These are phyloP conservation scores for Adiantum capillusveneris DNA, from an alignment of 75 land plant species.

Conservation along the genomic window DNA sequence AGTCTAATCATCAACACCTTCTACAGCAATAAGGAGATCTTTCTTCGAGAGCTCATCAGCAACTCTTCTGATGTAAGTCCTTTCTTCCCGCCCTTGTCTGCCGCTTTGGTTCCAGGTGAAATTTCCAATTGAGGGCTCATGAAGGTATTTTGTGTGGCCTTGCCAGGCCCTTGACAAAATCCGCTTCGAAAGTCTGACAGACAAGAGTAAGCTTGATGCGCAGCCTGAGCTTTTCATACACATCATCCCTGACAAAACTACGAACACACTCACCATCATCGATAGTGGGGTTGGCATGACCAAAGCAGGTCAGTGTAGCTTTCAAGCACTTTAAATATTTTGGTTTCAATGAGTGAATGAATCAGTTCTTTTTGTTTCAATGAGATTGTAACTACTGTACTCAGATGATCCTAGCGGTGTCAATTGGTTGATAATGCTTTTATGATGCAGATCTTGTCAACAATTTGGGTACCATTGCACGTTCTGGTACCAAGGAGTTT, in stretches of 20 bases:
- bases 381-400: no score
- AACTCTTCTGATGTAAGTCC: constrained; percentile 28
- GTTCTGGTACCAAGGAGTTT: constrained; percentile 74
- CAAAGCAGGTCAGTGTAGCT: constrained; percentile 41
- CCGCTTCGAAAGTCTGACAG: constrained; percentile 58
- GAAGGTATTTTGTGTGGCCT: neutral
- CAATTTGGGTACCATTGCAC: constrained; percentile 57
- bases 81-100: neutral
- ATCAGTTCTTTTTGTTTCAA: no score
- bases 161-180: constrained; percentile 59
- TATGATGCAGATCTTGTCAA: constrained; percentile 44
- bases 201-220: constrained; percentile 60
- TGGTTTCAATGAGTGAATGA: no score
- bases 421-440: no score
- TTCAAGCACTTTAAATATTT: no score
- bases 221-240: constrained; percentile 72
- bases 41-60: constrained; percentile 29
- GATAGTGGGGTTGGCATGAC: constrained; percentile 75
- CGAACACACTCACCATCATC: constrained; percentile 53
- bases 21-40: constrained; percentile 37
- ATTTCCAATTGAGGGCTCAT: neutral
- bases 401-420: no score
- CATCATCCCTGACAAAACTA: constrained; percentile 59
- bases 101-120: neutral
- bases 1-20: constrained; percentile 24